These are phyloP conservation scores for Euphrasia confusa DNA, from an alignment of 257 asterid genomes.

Conservation along the genomic window DNA sequence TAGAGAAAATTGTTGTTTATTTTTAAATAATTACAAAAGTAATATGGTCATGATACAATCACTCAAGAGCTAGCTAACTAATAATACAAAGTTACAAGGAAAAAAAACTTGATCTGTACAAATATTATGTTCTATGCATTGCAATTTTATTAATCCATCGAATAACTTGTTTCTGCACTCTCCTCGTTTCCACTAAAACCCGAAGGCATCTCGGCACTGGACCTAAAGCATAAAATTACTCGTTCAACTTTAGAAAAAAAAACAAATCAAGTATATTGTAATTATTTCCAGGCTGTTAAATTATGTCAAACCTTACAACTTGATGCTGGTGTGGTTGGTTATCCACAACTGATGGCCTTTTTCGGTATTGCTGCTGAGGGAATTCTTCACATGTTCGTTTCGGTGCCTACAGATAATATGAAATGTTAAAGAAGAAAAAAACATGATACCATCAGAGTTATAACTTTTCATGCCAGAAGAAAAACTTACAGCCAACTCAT, in stretches of 20 bases:
- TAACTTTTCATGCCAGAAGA: background rate
- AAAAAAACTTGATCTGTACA: constrained; percentile 26
- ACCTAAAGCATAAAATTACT: constrained; percentile 31
- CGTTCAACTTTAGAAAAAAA: background rate
- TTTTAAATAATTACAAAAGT: too few species aligned
- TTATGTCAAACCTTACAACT: constrained; percentile 43
- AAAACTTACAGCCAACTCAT: constrained; percentile 41
- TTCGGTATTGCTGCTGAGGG: constrained; percentile 34
- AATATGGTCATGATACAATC: too few species aligned
- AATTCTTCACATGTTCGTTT: constrained; percentile 45
- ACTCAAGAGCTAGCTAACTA: too few species aligned
- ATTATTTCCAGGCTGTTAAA: constrained; percentile 2
- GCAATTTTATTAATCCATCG: constrained; percentile 34
- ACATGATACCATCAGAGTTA: background rate
- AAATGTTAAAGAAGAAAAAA: background rate
- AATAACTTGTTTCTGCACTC: constrained; percentile 65
- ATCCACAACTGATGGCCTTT: constrained; percentile 36
- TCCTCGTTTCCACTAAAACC: constrained; percentile 63
- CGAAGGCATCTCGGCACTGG: constrained; percentile 54
- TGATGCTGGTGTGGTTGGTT: constrained; percentile 38
- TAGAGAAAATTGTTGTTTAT: too few species aligned
- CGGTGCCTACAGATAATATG: constrained; percentile 34
- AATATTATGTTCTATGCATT: background rate
- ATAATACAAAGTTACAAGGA: too few species aligned
- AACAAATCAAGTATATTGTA: background rate